A percentile compares a stretch with the other conserved stretches of the same genome.
phyloP scores from a whole-genome alignment of 2,329 filamentous ascomycete species.

The Westerdykella ornata region DNA sequence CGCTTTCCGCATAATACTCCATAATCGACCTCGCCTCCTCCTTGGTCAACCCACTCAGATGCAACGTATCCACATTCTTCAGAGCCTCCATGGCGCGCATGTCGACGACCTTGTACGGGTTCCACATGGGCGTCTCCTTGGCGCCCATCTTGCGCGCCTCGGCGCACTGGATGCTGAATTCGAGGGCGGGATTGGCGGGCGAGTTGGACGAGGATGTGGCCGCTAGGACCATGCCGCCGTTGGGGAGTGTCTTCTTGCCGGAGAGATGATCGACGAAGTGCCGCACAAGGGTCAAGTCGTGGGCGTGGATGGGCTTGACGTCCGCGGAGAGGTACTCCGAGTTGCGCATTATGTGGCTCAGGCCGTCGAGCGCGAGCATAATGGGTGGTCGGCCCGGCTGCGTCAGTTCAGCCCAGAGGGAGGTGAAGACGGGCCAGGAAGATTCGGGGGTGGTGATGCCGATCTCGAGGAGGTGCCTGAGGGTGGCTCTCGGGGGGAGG shows the following conservation, averaged over 20 bases:
- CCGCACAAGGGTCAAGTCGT: constrained; percentile 70
- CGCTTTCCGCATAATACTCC: constrained; percentile 90
- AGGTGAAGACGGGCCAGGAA: constrained; percentile 73
- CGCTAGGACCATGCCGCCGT: constrained; percentile 73
- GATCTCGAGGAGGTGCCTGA: constrained; percentile 61
- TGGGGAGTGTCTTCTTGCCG: constrained; percentile 47
- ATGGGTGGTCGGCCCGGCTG: constrained; percentile 54
- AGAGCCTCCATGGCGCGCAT: constrained; percentile 45
- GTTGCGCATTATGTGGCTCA: constrained; percentile 72
- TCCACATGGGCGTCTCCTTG: constrained; percentile 37
- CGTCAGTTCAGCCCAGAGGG: constrained; percentile 73
- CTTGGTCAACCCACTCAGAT: constrained; percentile 63
- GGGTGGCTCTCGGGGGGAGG: constrained; percentile 52
- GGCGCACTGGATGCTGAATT: constrained; percentile 55
- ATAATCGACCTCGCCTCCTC: constrained; percentile 70
- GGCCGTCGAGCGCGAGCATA: constrained; percentile 69
- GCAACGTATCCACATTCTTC: constrained; percentile 44
- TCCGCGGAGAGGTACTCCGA: constrained; percentile 68
- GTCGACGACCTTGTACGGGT: constrained; percentile 50
- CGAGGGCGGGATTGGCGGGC: constrained; percentile 58
- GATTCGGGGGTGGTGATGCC: constrained; percentile 68
- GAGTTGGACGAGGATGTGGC: constrained; percentile 67
- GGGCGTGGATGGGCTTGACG: constrained; percentile 71
- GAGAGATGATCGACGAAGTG: constrained; percentile 66
- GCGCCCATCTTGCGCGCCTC: constrained; percentile 38